phyloP scores from a whole-genome alignment of 331 rosid genomes.

The Telfairia occidentalis region DNA sequence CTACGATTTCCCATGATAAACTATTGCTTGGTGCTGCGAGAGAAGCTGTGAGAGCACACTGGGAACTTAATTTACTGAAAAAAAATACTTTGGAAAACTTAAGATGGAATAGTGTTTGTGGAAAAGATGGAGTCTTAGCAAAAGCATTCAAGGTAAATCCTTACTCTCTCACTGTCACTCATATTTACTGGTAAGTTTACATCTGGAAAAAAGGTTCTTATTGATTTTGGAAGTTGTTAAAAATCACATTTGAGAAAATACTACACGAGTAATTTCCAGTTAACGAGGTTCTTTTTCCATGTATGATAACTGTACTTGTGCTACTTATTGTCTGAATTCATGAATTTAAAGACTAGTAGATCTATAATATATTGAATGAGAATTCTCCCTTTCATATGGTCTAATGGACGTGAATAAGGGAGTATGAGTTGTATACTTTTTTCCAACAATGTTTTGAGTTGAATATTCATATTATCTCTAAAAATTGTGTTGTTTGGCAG shows the following conservation, averaged over 20 bases:
- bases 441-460: neutral
- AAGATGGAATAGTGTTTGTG: slow-evolving; percentile 73
- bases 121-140: slow-evolving; percentile 75
- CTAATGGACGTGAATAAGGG: neutral
- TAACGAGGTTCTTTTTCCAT: neutral
- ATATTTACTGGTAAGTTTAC: neutral
- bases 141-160: slow-evolving; percentile 67
- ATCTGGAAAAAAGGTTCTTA: neutral
- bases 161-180: slow-evolving; percentile 17
- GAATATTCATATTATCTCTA: neutral
- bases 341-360: neutral
- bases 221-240: neutral
- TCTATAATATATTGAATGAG: neutral
- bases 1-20: slow-evolving; percentile 94
- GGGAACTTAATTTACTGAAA: slow-evolving; percentile 84
- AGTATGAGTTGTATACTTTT: neutral
- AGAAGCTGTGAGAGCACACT: slow-evolving; percentile 90
- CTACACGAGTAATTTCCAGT: neutral
- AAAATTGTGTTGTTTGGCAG: slow-evolving; percentile 20
- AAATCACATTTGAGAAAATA: neutral
- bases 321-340: neutral
- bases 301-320: neutral
- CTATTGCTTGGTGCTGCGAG: slow-evolving; percentile 95
- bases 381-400: neutral
- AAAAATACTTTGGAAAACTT: slow-evolving; percentile 64